Percentiles rank a stretch among this genome's conserved stretches.
Evolutionary conservation across 2,329 filamentous ascomycete genomes (phyloP).

Genomic region (Xylaria sp.): DNA sequence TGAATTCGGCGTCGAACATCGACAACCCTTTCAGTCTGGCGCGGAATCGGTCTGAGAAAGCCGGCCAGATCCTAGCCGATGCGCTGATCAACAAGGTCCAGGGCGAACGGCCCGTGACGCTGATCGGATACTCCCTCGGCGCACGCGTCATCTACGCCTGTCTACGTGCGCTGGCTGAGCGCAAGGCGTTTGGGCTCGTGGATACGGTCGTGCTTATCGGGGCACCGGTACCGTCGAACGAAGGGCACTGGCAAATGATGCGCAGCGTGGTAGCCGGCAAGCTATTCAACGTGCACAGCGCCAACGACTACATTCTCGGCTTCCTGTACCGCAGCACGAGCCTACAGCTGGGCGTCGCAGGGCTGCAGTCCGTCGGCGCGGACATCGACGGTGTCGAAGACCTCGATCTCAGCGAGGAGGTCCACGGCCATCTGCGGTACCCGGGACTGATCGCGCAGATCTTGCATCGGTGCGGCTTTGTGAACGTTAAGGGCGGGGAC

Average conservation of each 20-base stretch:
- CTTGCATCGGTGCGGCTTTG: slow-evolving; percentile 63
- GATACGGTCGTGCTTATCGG: slow-evolving; percentile 77
- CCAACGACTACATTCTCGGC: slow-evolving; percentile 86
- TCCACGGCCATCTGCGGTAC: slow-evolving; percentile 64
- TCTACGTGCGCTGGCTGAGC: slow-evolving; percentile 70
- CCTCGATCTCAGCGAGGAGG: slow-evolving; percentile 63
- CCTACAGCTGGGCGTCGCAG: slow-evolving; percentile 84
- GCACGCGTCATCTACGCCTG: slow-evolving; percentile 76
- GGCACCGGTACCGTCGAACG: slow-evolving; percentile 77
- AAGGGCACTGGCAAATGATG: slow-evolving; percentile 79
- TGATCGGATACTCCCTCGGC: slow-evolving; percentile 75
- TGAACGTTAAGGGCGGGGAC: slow-evolving; percentile 56
- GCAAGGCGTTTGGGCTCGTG: slow-evolving; percentile 75
- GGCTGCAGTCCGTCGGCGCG: slow-evolving; percentile 75
- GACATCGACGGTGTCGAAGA: slow-evolving; percentile 73
- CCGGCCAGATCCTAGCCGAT: slow-evolving; percentile 77
- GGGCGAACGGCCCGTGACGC: slow-evolving; percentile 73
- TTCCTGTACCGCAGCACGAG: slow-evolving; percentile 89
- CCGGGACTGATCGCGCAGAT: slow-evolving; percentile 63
- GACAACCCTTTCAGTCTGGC: slow-evolving; percentile 87
- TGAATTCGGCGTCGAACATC: slow-evolving; percentile 74
- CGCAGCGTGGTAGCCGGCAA: slow-evolving; percentile 82
- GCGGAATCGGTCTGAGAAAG: slow-evolving; percentile 81
- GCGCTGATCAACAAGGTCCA: slow-evolving; percentile 74
- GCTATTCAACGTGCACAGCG: slow-evolving; percentile 88